Conservation (phyloP, 805 yeast genomes). For the Starmerella davenportii region DNA sequence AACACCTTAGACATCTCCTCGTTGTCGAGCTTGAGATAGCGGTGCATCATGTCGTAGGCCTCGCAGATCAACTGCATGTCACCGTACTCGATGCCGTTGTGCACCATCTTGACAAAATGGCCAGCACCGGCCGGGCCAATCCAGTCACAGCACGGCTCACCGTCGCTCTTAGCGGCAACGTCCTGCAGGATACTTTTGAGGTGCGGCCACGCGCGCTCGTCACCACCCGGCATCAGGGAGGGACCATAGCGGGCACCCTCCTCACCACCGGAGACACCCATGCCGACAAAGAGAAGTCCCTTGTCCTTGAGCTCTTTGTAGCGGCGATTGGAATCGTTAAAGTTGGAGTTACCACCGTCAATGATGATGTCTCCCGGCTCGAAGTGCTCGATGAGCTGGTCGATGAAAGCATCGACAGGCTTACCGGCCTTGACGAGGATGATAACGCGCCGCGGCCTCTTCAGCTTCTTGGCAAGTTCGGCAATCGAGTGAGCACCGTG, state of each 20-base stretch:
- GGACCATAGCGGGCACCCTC: constrained; percentile 99
- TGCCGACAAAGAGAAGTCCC: constrained; percentile 87
- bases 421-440: constrained; percentile 90
- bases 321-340: constrained; percentile 97
- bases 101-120: constrained; percentile 98
- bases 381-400: constrained; percentile 72
- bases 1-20: constrained; percentile 89
- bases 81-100: constrained; percentile 99
- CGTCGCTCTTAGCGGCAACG: constrained; percentile 88
- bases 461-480: constrained; percentile 73
- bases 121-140: constrained; percentile 99
- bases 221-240: constrained; percentile 99
- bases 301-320: constrained; percentile 68
- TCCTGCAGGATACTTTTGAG: constrained; percentile 92
- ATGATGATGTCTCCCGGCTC: constrained; percentile 96
- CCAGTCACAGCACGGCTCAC: constrained; percentile 99
- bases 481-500: constrained; percentile 86
- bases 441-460: constrained; percentile 93
- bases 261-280: constrained; percentile 99
- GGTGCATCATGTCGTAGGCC: constrained; percentile 90
- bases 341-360: constrained; percentile 99
- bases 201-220: constrained; percentile 95
- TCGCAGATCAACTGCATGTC: constrained; percentile 98
- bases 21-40: constrained; percentile 78
- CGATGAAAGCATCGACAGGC: constrained; percentile 84